A percentile compares a stretch with the other conserved stretches of the same genome.
Conservation (phyloP, 257 asterid species). For the Salvia splendens region DNA sequence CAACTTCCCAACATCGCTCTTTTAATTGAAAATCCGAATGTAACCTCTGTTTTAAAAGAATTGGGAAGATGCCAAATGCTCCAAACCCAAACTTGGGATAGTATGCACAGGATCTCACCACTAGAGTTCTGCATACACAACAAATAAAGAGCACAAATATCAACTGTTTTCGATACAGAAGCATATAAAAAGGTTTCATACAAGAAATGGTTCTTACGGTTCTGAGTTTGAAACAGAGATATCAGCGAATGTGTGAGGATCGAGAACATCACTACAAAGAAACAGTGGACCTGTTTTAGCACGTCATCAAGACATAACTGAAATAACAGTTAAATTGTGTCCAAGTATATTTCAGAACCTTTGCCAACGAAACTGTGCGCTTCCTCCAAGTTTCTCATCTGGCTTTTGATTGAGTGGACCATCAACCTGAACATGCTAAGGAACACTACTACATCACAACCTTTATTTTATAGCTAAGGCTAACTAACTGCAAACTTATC, state of each 20-base stretch:
- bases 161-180: constrained; percentile 8
- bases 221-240: constrained; percentile 78
- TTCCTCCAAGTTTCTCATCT: constrained; percentile 69
- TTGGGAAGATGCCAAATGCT: constrained; percentile 84
- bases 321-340: constrained; percentile 7
- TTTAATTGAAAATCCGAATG: constrained; percentile 10
- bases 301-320: constrained; percentile 22
- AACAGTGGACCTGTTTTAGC: constrained; percentile 26
- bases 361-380: constrained; percentile 94
- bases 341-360: constrained; percentile 49
- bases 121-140: constrained; percentile 50
- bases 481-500: constrained; percentile 15
- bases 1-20: constrained; percentile 23
- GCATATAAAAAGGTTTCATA: constrained; percentile 18
- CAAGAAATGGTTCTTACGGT: constrained; percentile 61
- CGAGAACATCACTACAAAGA: constrained; percentile 67
- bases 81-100: constrained; percentile 75
- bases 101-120: constrained; percentile 81
- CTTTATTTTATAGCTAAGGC: constrained; percentile 2
- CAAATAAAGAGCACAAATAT: constrained; percentile 24
- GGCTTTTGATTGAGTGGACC: constrained; percentile 76
- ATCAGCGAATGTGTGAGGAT: constrained; percentile 81
- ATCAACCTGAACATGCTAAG: constrained; percentile 72
- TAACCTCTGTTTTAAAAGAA: constrained; percentile 73
- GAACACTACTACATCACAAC: constrained; percentile 34